phyloP scores from a whole-genome alignment of 352 stramenopile genomes.

The Phytophthora litchii region DNA sequence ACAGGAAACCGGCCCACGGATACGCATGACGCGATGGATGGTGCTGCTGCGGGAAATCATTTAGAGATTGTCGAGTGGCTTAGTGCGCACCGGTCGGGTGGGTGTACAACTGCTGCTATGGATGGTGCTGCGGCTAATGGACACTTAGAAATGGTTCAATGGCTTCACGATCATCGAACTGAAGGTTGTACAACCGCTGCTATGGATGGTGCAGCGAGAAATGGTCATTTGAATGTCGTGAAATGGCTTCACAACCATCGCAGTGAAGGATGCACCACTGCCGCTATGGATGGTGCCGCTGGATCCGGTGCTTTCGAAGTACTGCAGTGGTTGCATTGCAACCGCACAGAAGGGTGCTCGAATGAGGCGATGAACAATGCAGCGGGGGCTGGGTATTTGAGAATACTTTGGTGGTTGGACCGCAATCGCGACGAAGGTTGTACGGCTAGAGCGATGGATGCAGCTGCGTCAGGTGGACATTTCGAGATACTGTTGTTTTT shows the following conservation, averaged over 20 bases:
- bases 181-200: slow-evolving; percentile 27
- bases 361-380: slow-evolving; percentile 30
- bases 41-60: slow-evolving; percentile 28
- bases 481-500: slow-evolving; percentile 37
- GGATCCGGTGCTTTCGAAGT: slow-evolving; percentile 17
- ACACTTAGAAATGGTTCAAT: slow-evolving; percentile 33
- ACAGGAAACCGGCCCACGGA: slow-evolving; percentile 15
- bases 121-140: slow-evolving; percentile 29
- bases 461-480: slow-evolving; percentile 28
- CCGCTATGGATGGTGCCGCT: slow-evolving; percentile 33
- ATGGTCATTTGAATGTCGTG: slow-evolving; percentile 25
- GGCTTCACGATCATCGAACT: slow-evolving; percentile 26
- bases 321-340: slow-evolving; percentile 29
- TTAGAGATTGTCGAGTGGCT: slow-evolving; percentile 38
- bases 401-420: slow-evolving; percentile 35
- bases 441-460: slow-evolving; percentile 35
- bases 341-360: slow-evolving; percentile 31
- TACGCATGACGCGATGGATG: slow-evolving; percentile 36
- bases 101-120: slow-evolving; percentile 32
- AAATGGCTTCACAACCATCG: slow-evolving; percentile 33
- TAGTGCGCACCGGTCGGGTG: slow-evolving; percentile 19
- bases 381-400: slow-evolving; percentile 22
- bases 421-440: slow-evolving; percentile 26
- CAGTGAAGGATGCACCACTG: slow-evolving; percentile 28
- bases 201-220: slow-evolving; percentile 27